Percentiles rank a stretch among this genome's conserved stretches.
These are phyloP conservation scores for Globisporangium yorkense DNA, from an alignment of 352 stramenopile species.

Conservation along the genomic window DNA sequence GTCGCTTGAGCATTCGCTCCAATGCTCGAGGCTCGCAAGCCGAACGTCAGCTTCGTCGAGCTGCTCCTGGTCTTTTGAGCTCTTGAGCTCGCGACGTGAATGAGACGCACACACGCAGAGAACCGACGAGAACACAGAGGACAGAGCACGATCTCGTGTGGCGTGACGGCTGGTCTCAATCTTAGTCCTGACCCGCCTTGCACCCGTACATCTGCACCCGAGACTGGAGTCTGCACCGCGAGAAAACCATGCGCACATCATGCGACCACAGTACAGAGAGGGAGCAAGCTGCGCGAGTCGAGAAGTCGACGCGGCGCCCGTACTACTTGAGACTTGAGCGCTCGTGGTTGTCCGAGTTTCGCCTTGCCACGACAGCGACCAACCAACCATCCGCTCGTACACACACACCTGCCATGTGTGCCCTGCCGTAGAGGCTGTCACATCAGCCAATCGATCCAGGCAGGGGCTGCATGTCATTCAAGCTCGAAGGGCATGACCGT, in stretches of 20 bases:
- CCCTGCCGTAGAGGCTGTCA: too few relatives aligned
- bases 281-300: neutral
- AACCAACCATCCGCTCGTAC: too few relatives aligned
- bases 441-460: too few relatives aligned
- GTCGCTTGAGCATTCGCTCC: too few relatives aligned
- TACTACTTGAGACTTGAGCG: constrained; percentile 1
- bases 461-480: too few relatives aligned
- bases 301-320: constrained; percentile 8
- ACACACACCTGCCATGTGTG: too few relatives aligned
- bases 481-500: too few relatives aligned
- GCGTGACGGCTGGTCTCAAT: constrained; percentile 1
- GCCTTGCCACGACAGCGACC: neutral
- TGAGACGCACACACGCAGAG: neutral
- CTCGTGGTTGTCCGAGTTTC: neutral
- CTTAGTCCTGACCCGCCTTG: neutral
- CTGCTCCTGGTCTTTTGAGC: neutral
- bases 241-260: neutral
- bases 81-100: neutral
- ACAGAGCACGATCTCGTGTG: neutral
- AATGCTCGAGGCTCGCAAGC: too few relatives aligned
- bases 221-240: neutral
- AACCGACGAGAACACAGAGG: neutral
- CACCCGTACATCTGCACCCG: neutral
- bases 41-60: too few relatives aligned
- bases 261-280: constrained; percentile 1